Conservation (phyloP, 2,329 filamentous ascomycete genomes). For the Phialophora expanda region DNA sequence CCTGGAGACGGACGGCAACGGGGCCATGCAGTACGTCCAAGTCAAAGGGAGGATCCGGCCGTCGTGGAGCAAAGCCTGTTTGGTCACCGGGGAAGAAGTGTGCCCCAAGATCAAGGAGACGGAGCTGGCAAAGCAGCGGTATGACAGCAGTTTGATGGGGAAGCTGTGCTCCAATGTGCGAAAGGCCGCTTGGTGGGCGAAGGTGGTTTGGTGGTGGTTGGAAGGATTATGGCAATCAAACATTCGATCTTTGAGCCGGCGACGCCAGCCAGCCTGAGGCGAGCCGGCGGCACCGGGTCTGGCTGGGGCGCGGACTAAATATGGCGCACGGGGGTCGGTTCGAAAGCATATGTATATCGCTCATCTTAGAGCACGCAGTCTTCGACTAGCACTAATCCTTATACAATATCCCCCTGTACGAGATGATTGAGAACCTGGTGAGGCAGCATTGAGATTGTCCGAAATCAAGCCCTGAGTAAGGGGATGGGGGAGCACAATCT, state of each 20-base stretch:
- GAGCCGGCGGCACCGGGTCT: not conserved
- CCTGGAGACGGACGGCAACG: not conserved
- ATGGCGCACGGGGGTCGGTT: no score
- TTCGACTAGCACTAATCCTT: not conserved
- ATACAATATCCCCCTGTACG: not conserved
- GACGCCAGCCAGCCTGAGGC: not conserved
- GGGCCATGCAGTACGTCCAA: slow-evolving; percentile 1
- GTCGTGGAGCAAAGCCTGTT: slow-evolving; percentile 4
- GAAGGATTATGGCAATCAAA: not conserved
- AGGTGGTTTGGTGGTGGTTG: slow-evolving; percentile 6
- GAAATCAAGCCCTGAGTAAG: not conserved
- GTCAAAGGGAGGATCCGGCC: not conserved
- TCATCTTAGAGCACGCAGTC: not conserved
- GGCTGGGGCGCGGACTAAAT: no score
- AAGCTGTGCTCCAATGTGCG: not conserved
- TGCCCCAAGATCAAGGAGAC: slow-evolving; percentile 1
- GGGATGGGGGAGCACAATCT: not conserved
- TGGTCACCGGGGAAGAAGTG: slow-evolving; percentile 1
- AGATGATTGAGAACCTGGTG: not conserved
- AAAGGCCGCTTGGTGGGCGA: not conserved
- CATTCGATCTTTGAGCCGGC: not conserved
- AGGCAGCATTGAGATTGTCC: not conserved
- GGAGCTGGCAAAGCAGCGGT: slow-evolving; percentile 5
- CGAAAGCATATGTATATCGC: no score
- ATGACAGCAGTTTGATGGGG: not conserved